Conservation (phyloP, 1,284 basidiomycete species). For the Ceraceosorus guamensis region DNA sequence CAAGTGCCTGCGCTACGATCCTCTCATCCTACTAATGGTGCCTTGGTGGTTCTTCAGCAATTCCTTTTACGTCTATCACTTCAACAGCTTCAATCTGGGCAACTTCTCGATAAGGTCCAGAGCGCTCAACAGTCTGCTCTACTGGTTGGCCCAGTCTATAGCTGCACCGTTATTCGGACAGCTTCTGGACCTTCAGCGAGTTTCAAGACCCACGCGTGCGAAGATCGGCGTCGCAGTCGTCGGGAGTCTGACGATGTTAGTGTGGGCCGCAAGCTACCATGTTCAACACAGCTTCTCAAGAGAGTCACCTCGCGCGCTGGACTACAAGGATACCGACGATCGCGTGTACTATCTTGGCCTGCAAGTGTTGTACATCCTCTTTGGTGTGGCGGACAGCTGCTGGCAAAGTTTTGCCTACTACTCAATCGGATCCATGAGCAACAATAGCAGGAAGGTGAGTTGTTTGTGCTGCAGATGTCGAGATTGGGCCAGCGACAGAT, state of each 20-base stretch:
- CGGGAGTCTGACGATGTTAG: conserved; percentile 24
- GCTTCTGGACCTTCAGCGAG: conserved; percentile 22
- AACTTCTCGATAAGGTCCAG: conserved; percentile 41
- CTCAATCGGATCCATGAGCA: conserved; percentile 30
- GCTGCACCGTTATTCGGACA: conserved; percentile 24
- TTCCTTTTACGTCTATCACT: conserved; percentile 41
- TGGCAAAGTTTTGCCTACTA: conserved; percentile 28
- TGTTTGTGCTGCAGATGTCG: too few species aligned
- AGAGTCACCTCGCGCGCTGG: conserved; percentile 4
- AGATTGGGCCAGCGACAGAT: too few species aligned
- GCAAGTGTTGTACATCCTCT: conserved; percentile 37
- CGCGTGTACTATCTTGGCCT: conserved; percentile 17
- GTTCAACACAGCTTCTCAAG: conserved; percentile 32
- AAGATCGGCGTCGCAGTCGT: conserved; percentile 32
- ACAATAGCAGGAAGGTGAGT: too few species aligned
- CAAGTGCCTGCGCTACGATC: conserved; percentile 21
- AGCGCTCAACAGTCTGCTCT: conserved; percentile 49
- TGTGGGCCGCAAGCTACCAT: conserved; percentile 36
- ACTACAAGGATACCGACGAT: conserved; percentile 16
- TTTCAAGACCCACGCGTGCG: conserved; percentile 27
- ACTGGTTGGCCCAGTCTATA: conserved; percentile 49
- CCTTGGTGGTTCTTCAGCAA: conserved; percentile 33
- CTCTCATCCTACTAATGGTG: conserved; percentile 30
- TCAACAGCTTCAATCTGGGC: conserved; percentile 24
- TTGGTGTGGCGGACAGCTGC: conserved; percentile 22